Evolutionary conservation across 345 rosid species (phyloP), one percentile per base, ranked within the genome.

Genomic region (Boechera retrofracta): DNA sequence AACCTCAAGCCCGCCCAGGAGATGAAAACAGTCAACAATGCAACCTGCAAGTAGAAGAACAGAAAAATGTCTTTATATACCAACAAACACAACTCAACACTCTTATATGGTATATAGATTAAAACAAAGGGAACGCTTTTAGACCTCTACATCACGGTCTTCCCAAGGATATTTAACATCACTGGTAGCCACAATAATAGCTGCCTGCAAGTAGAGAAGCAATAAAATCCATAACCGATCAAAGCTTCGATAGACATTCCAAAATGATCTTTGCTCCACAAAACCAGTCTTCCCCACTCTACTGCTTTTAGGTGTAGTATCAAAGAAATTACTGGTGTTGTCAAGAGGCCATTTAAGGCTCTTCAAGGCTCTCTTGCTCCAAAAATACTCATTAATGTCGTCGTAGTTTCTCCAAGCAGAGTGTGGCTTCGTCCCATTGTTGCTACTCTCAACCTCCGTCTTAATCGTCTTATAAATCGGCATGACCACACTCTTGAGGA

Each of bases 251-350:
- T 74, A 79, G 64, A 94, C 38, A 78, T 94, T 92, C 93, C 90
- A 90, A 69, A 92, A 94, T 39, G 98, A 92, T 77, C 98, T 83
- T 77, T 90, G 97, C 85, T 94, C 98, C 39, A 94, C 98, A 74
- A 92, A 94, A 35, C 98, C 98, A 1, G 98, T 94, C 88, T 94
- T 94, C 53, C 97, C 97, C 2, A 92, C 98, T 69, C 84, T 85
- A 79, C 88, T 84, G 56, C 79, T 76, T 78, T 45, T 79, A n/a
- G 85, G 81, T 0, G 89, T 75, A 5, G 86, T 75, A 35, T 86
- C 91, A 5, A 94, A 94, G 80, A 89, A 94, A 68, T 87, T 90
- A 64, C 98, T 87, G 5, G 87, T 88, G 16, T 69, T 59, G 51
- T 94, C 95, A 59, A 92, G 80, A 33, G 97, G 98, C 98, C 98